Base-by-base conservation (phyloP, 805 yeast genomes). In the Wickerhamomyces queroliae region DNA sequence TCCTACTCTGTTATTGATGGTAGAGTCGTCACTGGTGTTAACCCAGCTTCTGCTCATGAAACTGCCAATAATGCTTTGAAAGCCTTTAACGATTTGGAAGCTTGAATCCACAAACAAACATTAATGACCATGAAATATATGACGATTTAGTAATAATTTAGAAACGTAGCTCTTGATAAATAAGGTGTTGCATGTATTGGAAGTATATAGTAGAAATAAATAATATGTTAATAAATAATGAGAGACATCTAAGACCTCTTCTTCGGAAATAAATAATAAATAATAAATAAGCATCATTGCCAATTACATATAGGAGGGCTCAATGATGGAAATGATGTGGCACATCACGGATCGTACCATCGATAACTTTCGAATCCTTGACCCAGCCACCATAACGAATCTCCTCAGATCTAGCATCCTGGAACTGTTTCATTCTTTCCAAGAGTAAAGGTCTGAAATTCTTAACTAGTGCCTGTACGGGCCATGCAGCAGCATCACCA, bases 401-500 rank as follows among this genome's bases (percentile, higher is more conserved):
- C 18, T 64, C 48, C 18, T 19, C 25, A 9, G 25, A 25, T 28
- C 45, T 39, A 45, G 69, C 61, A 19, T 59, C 61, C 48, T 76
- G 69, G 69, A 70, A 87, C 55, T 82, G 64, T 47, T 75, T 69
- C 56, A 87, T 80, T 66, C 90, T 78, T 45, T 80, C 86, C 53
- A 79, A 80, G 74, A 86, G 78, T 48, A 78, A 77, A 13, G 95
- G 95, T 61, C 87, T 76, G 75, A 87, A 86, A 48, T 84, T 81
- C 62, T 83, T 81, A 53, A 87, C 83, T 49, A 86, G 74, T 42
- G 95, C 95, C 67, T 87, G 95, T 46, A 87, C 75, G 33, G 95
- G 95, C 95, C 95, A 86, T 23, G 93, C 89, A 42, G 95, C 88
- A 25, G 95, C 95, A 58, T 86, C 95, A 43, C 95, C 95, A 57